Base-by-base conservation (phyloP, 495 filamentous ascomycete species). In the Hyphodiscus hymeniophilus region DNA sequence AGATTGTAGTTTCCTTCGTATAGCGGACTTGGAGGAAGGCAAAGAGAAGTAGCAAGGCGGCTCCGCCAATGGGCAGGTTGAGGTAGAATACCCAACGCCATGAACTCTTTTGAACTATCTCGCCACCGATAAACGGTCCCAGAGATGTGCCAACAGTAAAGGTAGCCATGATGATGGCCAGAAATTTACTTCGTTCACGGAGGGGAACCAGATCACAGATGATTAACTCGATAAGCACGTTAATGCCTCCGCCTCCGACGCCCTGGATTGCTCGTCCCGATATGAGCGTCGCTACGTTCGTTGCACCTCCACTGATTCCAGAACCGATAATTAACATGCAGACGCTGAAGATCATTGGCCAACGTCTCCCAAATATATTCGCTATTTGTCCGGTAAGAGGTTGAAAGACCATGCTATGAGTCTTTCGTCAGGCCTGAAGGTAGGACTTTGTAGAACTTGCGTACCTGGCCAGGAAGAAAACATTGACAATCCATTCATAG, bases 21-120 rank as follows among this genome's bases (percentile, higher is more conserved):
- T 28, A 28, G 26, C 10, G 26, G 10, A 28, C 26, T 10, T 28
- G 10, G 26, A 28, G 26, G 26, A 28, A 28, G 26, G 26, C 26
- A 5, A 28, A 5, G 4, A 4, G 5, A 4, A 28, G 26, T 4
- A 28, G 10, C 26, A 28, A 10, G 4, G 26, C 26, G 10, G 10
- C 5, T 5, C 7, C 47, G 16, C 28, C 5, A 16, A 46, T 8
- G 20, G 41, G 76, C 66, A 64, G 17, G 55, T 89, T 54, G 17
- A 57, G 24, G 3, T 78, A 89, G 63, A 91, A 89, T 55, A 85
- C 89, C 87, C 86, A 91, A 38, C 87, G 64, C 87, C 87, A 94
- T 1, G 76, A 73, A 3, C 65, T 64, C 38, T 64, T 63, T 21
- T 81, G 69, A 1, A 74, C 76, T 51, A 81, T 77, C 2, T 63